Percentiles rank a stretch among this genome's conserved stretches.
phyloP scores from a whole-genome alignment of 306 rosid genomes.

The Lotus japonicus region DNA sequence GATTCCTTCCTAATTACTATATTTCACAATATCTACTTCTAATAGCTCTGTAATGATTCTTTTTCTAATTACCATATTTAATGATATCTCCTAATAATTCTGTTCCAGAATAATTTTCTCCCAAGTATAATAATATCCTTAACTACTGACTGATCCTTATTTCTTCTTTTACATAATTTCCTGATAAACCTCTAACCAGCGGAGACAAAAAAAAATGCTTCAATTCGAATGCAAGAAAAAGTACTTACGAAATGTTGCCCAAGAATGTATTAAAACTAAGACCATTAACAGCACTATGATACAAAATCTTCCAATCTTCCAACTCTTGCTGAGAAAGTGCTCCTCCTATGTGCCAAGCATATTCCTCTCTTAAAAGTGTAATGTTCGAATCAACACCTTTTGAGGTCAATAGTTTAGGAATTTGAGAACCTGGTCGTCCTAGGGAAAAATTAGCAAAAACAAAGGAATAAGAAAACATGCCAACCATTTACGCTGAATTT shows the following conservation, averaged over 20 bases:
- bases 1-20: too few species aligned
- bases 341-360: constrained; percentile 96
- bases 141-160: too few species aligned
- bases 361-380: constrained; percentile 63
- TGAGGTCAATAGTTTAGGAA: constrained; percentile 51
- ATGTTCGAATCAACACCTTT: constrained; percentile 43
- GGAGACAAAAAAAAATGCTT: not conserved
- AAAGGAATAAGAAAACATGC: constrained; percentile 19
- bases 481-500: not conserved
- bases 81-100: too few species aligned
- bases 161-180: too few species aligned
- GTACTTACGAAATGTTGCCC: constrained; percentile 74
- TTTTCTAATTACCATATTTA: too few species aligned
- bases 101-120: too few species aligned
- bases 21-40: too few species aligned
- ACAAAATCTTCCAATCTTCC: constrained; percentile 83
- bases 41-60: too few species aligned
- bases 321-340: constrained; percentile 71
- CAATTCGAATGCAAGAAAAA: not conserved
- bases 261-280: constrained; percentile 89
- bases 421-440: constrained; percentile 72
- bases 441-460: not conserved
- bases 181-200: too few species aligned
- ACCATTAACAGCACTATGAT: constrained; percentile 83
- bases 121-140: too few species aligned